Conservation (phyloP, 202 grass and related monocot genomes). For the Panicum virgatum region DNA sequence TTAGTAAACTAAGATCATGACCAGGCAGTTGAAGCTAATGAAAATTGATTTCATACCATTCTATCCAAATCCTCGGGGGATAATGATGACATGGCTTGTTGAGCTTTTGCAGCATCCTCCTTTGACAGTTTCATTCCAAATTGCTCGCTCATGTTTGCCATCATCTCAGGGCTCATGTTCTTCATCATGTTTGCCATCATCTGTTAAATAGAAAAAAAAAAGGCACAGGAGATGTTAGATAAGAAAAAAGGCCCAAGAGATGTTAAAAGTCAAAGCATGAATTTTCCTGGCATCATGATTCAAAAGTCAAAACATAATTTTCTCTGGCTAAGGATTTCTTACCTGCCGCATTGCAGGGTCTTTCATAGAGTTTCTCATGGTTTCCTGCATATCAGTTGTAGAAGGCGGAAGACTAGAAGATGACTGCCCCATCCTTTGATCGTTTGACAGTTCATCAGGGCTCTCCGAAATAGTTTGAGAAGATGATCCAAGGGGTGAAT, state of each 20-base stretch:
- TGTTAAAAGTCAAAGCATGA: slow-evolving; percentile 17
- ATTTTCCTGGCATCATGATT: neutral
- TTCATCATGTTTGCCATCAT: slow-evolving; percentile 96
- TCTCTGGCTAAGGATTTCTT: slow-evolving; percentile 18
- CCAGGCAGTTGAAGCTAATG: neutral
- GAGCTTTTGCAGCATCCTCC: slow-evolving; percentile 88
- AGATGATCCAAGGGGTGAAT: slow-evolving; percentile 35
- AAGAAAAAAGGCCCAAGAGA: neutral
- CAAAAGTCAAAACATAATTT: slow-evolving; percentile 1
- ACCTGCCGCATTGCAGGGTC: slow-evolving; percentile 97
- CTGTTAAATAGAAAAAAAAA: slow-evolving; percentile 59
- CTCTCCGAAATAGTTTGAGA: slow-evolving; percentile 20
- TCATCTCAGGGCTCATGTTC: slow-evolving; percentile 97
- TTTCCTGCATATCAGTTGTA: slow-evolving; percentile 70
- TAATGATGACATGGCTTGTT: slow-evolving; percentile 82
- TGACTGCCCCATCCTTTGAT: slow-evolving; percentile 45
- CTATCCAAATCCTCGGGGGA: slow-evolving; percentile 90
- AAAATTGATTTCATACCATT: slow-evolving; percentile 61
- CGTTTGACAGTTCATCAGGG: slow-evolving; percentile 28
- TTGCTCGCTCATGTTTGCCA: slow-evolving; percentile 90
- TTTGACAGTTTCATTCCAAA: slow-evolving; percentile 96
- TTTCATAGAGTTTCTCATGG: slow-evolving; percentile 83
- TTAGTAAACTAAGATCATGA: neutral
- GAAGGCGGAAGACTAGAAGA: slow-evolving; percentile 51
- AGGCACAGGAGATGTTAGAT: neutral